A percentile compares a stretch with the other conserved stretches of the same genome.
Conservation (phyloP, 2,329 filamentous ascomycete genomes). For the Penicillium carneum region DNA sequence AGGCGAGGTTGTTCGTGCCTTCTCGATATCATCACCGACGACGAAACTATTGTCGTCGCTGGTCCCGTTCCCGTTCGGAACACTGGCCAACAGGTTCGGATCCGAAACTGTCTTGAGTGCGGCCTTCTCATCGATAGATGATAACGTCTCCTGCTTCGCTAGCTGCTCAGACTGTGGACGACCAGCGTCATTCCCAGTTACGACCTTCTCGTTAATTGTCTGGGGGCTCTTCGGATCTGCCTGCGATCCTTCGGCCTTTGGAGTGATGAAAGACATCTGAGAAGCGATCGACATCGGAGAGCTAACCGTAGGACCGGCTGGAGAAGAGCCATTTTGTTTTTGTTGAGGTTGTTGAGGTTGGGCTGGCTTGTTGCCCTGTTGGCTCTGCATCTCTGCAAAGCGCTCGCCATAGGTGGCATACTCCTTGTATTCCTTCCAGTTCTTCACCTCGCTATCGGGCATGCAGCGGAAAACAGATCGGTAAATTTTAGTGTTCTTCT, state of each 20-base stretch:
- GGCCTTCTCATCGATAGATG: constrained; percentile 55
- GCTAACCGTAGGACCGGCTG: constrained; percentile 39
- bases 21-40: constrained; percentile 43
- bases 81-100: constrained; percentile 34
- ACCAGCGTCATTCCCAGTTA: constrained; percentile 46
- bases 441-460: constrained; percentile 92
- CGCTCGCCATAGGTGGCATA: constrained; percentile 77
- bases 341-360: constrained; percentile 58
- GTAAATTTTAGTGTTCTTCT: constrained; percentile 95
- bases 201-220: constrained; percentile 46
- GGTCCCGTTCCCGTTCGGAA: constrained; percentile 37
- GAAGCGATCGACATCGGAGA: constrained; percentile 35
- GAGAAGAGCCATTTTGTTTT: constrained; percentile 50
- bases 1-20: constrained; percentile 40
- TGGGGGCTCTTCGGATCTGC: constrained; percentile 42
- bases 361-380: constrained; percentile 58
- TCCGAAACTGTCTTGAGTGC: constrained; percentile 42
- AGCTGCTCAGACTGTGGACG: constrained; percentile 42
- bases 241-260: constrained; percentile 42
- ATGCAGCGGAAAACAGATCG: constrained; percentile 94
- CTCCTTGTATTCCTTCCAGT: constrained; percentile 91
- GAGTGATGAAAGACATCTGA: constrained; percentile 35
- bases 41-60: constrained; percentile 35
- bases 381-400: constrained; percentile 73
- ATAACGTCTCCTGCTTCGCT: constrained; percentile 42